Conservation (phyloP, 139 green algal species). For the Chlorella sorokiniana region DNA sequence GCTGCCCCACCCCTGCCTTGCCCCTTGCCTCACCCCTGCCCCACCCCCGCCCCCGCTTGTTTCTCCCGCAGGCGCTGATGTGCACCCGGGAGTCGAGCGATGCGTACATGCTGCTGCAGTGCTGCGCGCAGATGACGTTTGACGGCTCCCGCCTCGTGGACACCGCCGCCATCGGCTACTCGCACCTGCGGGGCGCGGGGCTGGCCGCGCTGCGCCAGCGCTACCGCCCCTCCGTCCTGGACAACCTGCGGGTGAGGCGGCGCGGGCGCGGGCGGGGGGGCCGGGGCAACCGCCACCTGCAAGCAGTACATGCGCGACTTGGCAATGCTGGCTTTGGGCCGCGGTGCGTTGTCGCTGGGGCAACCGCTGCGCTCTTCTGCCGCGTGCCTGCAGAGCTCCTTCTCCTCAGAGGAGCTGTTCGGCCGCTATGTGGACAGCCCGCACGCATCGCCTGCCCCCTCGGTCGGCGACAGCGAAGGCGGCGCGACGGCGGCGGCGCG, state of each 20-base stretch:
- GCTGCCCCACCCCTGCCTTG: too few relatives aligned
- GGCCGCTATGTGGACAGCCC: not conserved
- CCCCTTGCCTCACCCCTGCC: not conserved
- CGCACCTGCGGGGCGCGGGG: constrained; percentile 38
- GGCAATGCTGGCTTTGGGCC: not conserved
- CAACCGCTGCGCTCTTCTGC: not conserved
- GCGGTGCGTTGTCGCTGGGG: not conserved
- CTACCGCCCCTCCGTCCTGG: constrained; percentile 43
- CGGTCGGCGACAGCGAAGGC: not conserved
- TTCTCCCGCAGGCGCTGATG: constrained; percentile 57
- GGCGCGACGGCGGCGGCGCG: not conserved
- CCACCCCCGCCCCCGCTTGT: not conserved
- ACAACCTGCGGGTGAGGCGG: constrained; percentile 13
- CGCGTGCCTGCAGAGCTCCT: constrained; percentile 1
- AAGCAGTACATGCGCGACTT: not conserved
- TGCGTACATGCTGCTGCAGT: constrained; percentile 63
- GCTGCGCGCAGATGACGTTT: constrained; percentile 67
- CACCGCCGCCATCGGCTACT: constrained; percentile 54
- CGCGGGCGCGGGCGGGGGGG: not conserved
- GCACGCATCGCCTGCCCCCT: not conserved
- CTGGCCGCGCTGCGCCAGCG: constrained; percentile 44
- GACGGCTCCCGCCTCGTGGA: constrained; percentile 62
- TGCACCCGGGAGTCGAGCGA: constrained; percentile 52
- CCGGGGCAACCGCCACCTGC: too few relatives aligned
- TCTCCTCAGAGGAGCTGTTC: not conserved